Conservation (phyloP, 306 rosid genomes). For the Crataegus laevigata region DNA sequence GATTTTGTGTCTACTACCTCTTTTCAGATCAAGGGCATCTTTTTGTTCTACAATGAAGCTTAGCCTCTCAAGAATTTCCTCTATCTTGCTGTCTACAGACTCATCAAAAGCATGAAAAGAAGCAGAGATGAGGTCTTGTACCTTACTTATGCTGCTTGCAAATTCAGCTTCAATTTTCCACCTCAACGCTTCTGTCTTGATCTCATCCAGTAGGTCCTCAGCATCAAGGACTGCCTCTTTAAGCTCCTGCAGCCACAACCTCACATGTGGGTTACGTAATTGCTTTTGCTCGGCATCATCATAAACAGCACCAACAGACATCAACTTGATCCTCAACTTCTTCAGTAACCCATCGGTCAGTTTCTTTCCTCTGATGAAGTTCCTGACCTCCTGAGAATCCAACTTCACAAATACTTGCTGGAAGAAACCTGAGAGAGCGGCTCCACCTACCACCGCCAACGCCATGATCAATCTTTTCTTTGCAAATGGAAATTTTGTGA, state of each 20-base stretch:
- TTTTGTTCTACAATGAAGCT: background rate
- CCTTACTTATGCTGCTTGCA: background rate
- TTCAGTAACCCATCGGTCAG: background rate
- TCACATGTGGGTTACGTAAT: background rate
- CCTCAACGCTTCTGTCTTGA: background rate
- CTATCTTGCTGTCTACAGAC: background rate
- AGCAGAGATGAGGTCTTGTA: background rate
- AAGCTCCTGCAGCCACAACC: background rate
- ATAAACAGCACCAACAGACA: background rate
- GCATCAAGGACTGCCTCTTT: background rate
- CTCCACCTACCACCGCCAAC: no score
- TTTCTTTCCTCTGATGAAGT: background rate
- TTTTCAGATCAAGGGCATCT: background rate
- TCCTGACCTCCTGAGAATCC: background rate
- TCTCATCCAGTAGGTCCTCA: slow-evolving; percentile 24
- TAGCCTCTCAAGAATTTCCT: background rate
- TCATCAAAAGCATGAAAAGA: background rate
- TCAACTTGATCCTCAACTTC: background rate
- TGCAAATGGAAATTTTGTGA: no score
- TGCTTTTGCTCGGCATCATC: slow-evolving; percentile 28
- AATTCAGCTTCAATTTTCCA: background rate
- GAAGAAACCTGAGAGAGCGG: no score
- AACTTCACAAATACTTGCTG: background rate
- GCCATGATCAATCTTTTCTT: no score
- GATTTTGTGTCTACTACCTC: background rate